phyloP scores from a whole-genome alignment of 176 grass and related monocot genomes.

The Rhynchospora tenuis region DNA sequence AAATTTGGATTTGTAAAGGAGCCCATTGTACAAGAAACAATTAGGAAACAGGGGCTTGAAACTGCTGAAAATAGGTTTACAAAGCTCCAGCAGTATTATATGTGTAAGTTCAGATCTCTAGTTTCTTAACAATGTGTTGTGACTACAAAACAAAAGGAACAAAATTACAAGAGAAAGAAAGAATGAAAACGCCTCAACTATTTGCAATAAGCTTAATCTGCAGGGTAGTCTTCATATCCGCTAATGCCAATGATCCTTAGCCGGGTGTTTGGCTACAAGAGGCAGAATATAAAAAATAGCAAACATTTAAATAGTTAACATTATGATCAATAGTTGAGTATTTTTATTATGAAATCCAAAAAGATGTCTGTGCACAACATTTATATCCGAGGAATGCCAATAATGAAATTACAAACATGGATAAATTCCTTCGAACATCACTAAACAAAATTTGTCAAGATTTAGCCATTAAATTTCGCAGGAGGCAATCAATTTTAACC shows the following conservation, averaged over 20 bases:
- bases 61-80: neutral
- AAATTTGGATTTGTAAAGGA: neutral
- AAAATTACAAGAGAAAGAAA: slow-evolving; percentile 13
- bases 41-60: neutral
- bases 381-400: neutral
- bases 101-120: neutral
- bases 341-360: neutral
- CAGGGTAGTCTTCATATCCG: slow-evolving; percentile 81
- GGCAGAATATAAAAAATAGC: neutral
- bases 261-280: slow-evolving; percentile 74
- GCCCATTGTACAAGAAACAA: neutral
- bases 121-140: slow-evolving; percentile 3
- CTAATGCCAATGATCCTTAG: slow-evolving; percentile 79
- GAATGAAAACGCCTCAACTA: neutral
- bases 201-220: slow-evolving; percentile 23
- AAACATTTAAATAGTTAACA: neutral
- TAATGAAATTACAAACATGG: neutral
- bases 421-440: neutral
- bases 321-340: neutral
- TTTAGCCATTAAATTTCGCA: neutral
- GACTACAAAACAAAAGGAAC: neutral
- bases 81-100: neutral
- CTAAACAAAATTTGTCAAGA: neutral
- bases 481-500: neutral
- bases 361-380: neutral